phyloP scores from a whole-genome alignment of 148 eudicot species.

The Limonium bicolor region DNA sequence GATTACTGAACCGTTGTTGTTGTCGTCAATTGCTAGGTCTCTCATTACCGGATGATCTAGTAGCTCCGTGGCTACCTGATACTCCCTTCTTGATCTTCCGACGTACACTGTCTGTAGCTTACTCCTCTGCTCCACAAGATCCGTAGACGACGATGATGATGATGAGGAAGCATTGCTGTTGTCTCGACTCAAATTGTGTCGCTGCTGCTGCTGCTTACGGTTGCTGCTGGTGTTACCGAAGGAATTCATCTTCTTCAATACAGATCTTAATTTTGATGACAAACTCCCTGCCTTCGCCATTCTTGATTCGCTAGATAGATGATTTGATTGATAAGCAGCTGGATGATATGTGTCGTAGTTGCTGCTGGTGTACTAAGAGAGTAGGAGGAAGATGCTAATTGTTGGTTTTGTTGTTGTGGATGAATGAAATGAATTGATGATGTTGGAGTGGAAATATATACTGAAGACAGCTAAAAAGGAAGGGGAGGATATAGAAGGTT shows the following conservation, averaged over 20 bases:
- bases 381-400: too few relatives aligned
- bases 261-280: constrained; percentile 8
- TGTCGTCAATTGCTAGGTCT: constrained; percentile 14
- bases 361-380: too few relatives aligned
- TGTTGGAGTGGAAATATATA: too few relatives aligned
- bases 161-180: constrained; percentile 3
- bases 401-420: too few relatives aligned
- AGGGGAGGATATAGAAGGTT: too few relatives aligned
- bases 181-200: constrained; percentile 1
- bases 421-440: too few relatives aligned
- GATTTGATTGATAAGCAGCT: too few relatives aligned
- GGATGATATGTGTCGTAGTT: too few relatives aligned
- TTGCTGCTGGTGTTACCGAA: constrained; percentile 7
- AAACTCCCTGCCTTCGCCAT: constrained; percentile 27
- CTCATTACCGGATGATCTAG: constrained; percentile 26
- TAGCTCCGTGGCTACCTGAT: constrained; percentile 24
- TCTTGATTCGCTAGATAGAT: too few relatives aligned
- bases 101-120: constrained; percentile 35
- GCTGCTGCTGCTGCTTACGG: too few relatives aligned
- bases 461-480: too few relatives aligned
- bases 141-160: neutral
- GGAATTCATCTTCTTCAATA: constrained; percentile 30
- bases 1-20: constrained; percentile 11
- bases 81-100: constrained; percentile 32
- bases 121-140: neutral